A percentile compares a stretch with the other conserved stretches of the same genome.
Conservation (phyloP, 345 rosid genomes). For the Draba incana region DNA sequence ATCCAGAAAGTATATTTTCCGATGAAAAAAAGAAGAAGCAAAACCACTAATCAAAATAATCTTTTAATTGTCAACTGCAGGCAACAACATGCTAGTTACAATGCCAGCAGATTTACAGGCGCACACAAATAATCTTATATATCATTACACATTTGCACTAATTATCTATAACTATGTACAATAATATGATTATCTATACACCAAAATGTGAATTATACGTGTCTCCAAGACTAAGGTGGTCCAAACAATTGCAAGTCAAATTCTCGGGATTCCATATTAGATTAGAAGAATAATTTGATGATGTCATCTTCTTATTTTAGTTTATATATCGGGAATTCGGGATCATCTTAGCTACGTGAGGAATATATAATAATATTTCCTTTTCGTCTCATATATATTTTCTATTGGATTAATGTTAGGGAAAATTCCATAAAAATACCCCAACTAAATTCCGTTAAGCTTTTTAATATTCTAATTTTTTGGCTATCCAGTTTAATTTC, state of each 20-base stretch:
- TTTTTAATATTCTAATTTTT: no score
- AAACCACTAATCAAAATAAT: not conserved
- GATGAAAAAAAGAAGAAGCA: not conserved
- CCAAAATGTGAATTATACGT: conserved; percentile 30
- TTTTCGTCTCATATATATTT: no score
- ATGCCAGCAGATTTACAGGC: conserved; percentile 39
- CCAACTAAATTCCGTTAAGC: no score
- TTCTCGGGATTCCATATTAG: conserved; percentile 27
- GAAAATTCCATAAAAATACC: no score
- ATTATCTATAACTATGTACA: not conserved
- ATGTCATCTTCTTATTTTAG: conserved; percentile 17
- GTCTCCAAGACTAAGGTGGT: conserved; percentile 21
- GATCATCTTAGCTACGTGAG: not conserved
- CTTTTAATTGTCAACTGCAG: conserved; percentile 4
- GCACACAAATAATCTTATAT: conserved; percentile 5
- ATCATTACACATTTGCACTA: no score
- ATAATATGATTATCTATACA: not conserved
- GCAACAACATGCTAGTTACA: conserved; percentile 23
- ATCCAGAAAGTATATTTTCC: not conserved
- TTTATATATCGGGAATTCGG: conserved; percentile 15
- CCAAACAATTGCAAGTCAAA: conserved; percentile 12
- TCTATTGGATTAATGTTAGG: no score
- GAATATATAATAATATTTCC: no score
- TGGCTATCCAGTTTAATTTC: no score
- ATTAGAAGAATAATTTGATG: conserved; percentile 9